Conservation (phyloP, 805 yeast genomes). For the Hyphopichia homilentoma region DNA sequence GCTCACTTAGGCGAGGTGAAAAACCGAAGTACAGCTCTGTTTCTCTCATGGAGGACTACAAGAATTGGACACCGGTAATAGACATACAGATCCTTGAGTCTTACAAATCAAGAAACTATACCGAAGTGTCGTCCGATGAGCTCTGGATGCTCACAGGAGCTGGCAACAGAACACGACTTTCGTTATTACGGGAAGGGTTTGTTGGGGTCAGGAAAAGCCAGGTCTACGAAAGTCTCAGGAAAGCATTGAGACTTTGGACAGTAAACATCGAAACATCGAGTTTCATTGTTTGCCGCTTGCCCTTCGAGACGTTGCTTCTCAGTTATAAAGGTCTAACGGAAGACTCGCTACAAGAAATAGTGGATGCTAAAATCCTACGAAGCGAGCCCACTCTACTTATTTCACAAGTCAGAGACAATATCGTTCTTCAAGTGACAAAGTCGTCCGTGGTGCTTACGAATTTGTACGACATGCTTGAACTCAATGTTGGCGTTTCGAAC, state of each 20-base stretch:
- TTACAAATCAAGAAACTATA: conserved; percentile 12
- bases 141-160: conserved; percentile 41
- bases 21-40: conserved; percentile 19
- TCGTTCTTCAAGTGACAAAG: conserved; percentile 25
- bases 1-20: conserved; percentile 3
- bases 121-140: conserved; percentile 27
- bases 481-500: too few species aligned
- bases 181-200: conserved; percentile 32
- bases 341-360: conserved; percentile 24
- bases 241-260: conserved; percentile 17
- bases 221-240: conserved; percentile 27
- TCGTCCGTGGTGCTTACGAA: conserved; percentile 16
- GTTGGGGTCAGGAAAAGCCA: conserved; percentile 20
- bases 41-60: conserved; percentile 24
- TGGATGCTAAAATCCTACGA: conserved; percentile 10
- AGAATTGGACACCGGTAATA: conserved; percentile 47
- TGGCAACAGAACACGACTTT: conserved; percentile 29
- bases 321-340: conserved; percentile 23
- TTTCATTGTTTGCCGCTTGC: conserved; percentile 32
- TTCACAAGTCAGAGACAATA: conserved; percentile 9
- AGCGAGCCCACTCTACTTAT: conserved; percentile 14
- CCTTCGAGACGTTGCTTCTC: conserved; percentile 35
- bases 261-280: conserved; percentile 13
- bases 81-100: conserved; percentile 37
- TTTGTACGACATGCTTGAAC: conserved; percentile 9